These are phyloP conservation scores for Nemania sp. DNA, from an alignment of 2,329 filamentous ascomycete genomes.

Conservation along the genomic window DNA sequence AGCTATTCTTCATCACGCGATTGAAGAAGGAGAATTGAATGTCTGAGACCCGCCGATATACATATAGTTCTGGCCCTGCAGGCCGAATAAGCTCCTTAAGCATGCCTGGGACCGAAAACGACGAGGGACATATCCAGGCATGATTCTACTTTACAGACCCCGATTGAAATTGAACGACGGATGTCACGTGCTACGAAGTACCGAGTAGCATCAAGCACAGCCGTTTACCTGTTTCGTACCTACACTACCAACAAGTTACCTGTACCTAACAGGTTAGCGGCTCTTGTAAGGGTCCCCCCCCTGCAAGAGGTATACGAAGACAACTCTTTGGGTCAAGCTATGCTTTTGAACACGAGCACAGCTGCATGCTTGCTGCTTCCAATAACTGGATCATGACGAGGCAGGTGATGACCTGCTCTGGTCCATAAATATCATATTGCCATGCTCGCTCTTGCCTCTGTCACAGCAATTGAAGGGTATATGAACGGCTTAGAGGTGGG, in stretches of 20 bases:
- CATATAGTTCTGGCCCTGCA: no score
- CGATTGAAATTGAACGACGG: not conserved
- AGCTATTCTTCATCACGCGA: no score
- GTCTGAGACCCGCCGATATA: no score
- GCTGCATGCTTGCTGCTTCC: constrained; percentile 15
- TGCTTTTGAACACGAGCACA: constrained; percentile 23
- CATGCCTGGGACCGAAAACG: no score
- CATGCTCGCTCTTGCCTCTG: constrained; percentile 16
- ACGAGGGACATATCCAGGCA: no score
- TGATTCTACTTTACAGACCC: no score
- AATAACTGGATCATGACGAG: not conserved
- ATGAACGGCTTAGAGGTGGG: constrained; percentile 1
- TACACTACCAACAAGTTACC: no score
- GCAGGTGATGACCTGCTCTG: not conserved
- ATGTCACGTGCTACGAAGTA: not conserved
- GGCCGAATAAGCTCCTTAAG: no score
- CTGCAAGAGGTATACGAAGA: constrained; percentile 21
- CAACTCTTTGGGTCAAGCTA: not conserved
- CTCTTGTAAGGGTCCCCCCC: constrained; percentile 12
- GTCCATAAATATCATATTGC: not conserved
- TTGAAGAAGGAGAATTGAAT: no score
- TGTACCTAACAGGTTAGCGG: not conserved
- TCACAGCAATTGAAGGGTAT: not conserved
- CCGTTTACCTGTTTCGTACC: not conserved
- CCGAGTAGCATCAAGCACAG: not conserved